Evolutionary conservation across 805 yeast species (phyloP).

Genomic region (Cyberlindnera galapagoensis): DNA sequence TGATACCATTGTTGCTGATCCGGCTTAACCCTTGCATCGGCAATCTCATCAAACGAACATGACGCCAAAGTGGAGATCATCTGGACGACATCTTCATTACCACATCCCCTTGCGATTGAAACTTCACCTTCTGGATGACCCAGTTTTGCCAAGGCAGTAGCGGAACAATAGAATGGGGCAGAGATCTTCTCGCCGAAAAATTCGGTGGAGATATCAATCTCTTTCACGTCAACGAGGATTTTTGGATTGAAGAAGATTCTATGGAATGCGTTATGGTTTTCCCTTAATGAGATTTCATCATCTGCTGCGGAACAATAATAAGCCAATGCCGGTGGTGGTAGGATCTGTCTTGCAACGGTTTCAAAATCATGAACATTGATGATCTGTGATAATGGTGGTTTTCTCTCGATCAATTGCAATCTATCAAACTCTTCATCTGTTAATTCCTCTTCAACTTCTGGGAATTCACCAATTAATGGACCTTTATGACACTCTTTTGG

Average conservation of each 20-base stretch:
- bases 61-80: constrained; percentile 94
- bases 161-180: constrained; percentile 84
- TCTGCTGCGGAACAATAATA: constrained; percentile 90
- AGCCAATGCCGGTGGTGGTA: constrained; percentile 83
- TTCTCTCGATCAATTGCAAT: constrained; percentile 35
- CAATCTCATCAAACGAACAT: constrained; percentile 80
- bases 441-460: constrained; percentile 29
- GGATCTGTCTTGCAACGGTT: constrained; percentile 69
- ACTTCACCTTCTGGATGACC: constrained; percentile 94
- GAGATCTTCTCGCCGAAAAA: constrained; percentile 66
- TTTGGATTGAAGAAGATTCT: constrained; percentile 83
- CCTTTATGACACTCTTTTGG: constrained; percentile 60
- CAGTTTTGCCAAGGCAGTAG: constrained; percentile 86
- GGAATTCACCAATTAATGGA: constrained; percentile 32
- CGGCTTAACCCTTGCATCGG: constrained; percentile 54
- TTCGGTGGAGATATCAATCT: constrained; percentile 61
- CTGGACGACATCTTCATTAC: constrained; percentile 62
- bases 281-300: constrained; percentile 86
- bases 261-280: constrained; percentile 86
- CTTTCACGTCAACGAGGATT: constrained; percentile 72
- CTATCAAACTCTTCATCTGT: constrained; percentile 35
- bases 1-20: constrained; percentile 85
- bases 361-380: constrained; percentile 85
- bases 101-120: constrained; percentile 80
- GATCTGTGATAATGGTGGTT: constrained; percentile 66